Evolutionary conservation across 2,329 filamentous ascomycete genomes (phyloP).

Genomic region (Truncatella angustata): DNA sequence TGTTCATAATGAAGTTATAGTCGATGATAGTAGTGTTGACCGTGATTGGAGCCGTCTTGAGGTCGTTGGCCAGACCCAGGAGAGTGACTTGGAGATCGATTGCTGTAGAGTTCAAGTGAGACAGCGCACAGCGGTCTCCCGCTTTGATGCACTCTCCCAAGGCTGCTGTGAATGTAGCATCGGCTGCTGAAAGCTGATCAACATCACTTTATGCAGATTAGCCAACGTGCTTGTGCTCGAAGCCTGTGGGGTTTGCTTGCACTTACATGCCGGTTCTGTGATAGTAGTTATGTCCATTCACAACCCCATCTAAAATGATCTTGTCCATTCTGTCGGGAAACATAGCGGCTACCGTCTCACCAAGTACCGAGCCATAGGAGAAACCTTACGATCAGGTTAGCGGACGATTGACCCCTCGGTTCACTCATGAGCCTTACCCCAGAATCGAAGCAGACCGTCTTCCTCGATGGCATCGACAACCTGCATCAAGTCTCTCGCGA

Average conservation of each 20-base stretch:
- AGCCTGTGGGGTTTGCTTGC: background rate
- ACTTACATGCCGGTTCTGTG: conserved; percentile 18
- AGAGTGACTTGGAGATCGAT: conserved; percentile 40
- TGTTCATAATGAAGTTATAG: conserved; percentile 20
- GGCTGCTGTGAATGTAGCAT: conserved; percentile 27
- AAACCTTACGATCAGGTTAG: conserved; percentile 24
- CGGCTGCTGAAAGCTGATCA: conserved; percentile 22
- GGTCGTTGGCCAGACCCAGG: conserved; percentile 23
- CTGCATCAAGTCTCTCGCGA: conserved; percentile 36
- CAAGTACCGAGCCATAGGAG: conserved; percentile 40
- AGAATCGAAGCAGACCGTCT: conserved; percentile 35
- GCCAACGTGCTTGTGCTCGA: background rate
- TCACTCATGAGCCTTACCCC: conserved; percentile 23
- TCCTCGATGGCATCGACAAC: conserved; percentile 36
- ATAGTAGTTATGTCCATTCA: conserved; percentile 32
- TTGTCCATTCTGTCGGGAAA: conserved; percentile 39
- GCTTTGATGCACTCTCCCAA: conserved; percentile 24
- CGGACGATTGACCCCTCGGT: background rate
- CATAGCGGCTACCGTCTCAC: conserved; percentile 37
- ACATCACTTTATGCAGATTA: conserved; percentile 15
- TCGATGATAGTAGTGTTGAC: conserved; percentile 20
- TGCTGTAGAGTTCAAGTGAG: conserved; percentile 26
- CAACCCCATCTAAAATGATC: conserved; percentile 35
- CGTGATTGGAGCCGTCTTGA: conserved; percentile 27
- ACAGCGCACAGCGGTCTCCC: conserved; percentile 26